Evolutionary conservation across 2,329 filamentous ascomycete genomes (phyloP), one percentile per base, ranked within the genome.

Genomic region (Metarhizium guizhouense): DNA sequence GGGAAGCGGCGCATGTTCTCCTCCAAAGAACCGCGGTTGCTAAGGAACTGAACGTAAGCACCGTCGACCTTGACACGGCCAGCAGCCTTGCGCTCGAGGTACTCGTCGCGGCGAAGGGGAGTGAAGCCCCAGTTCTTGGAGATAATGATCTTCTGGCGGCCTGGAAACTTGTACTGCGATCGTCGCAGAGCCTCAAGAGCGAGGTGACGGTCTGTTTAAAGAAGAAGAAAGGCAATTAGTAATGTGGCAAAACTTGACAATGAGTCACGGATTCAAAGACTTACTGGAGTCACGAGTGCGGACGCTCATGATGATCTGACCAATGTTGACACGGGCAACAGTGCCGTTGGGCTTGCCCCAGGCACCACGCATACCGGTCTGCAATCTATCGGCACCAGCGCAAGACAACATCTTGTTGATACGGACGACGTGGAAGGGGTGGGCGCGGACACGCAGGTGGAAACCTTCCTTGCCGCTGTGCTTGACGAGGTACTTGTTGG

Each of bases 361-460:
- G 70, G 94, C 94, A 87, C 94, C 94, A 88, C 94, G 93, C 94
- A 99, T 99, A 84, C 94, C 94, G 69, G 94, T 99, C 82, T 99
- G 94, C 79, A 99, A 84, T 88, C 94, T 91, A 97, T 99, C 94
- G 87, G 94, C 94, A 85, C 94, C 94, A 73, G 94, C 94, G 79
- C 94, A 99, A 75, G 94, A 97, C 90, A 99, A 93, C 94, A 99
- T 99, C 89, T 99, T 99, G 91, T 99, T 99, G 92, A 99, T 99
- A 81, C 94, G 94, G 84, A 99, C 88, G 80, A 99, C 94, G 85
- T 99, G 94, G 90, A 90, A 99, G 67, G 94, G 94, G 85, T 99
- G 94, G 73, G 91, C 92, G 74, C 94, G 85, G 73, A 88, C 82
- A 69, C 85, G 84, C 66, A 88, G 78, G 75, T 88, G 85, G 83